Percentiles rank a stretch among this genome's conserved stretches.
Evolutionary conservation across 495 filamentous ascomycete species (phyloP).

Genomic region (Aspergillus nanangensis): DNA sequence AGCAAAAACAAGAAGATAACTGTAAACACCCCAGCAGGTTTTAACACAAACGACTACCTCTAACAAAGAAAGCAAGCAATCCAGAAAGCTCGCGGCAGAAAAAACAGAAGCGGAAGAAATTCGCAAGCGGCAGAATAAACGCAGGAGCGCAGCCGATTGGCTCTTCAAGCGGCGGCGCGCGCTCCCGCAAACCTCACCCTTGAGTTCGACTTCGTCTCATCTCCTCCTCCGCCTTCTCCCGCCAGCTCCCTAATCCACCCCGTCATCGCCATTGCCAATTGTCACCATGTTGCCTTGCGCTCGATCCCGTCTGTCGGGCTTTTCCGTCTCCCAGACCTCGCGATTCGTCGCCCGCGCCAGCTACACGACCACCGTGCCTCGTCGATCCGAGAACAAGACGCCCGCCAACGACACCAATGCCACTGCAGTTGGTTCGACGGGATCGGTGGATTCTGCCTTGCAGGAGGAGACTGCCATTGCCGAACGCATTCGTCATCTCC

Average conservation of each 20-base stretch:
- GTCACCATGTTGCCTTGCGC: conserved; percentile 54
- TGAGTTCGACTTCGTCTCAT: conserved; percentile 16
- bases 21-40: not conserved
- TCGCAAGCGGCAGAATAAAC: conserved; percentile 16
- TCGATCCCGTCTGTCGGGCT: conserved; percentile 42
- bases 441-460: conserved; percentile 37
- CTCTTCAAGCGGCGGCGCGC: conserved; percentile 11
- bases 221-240: conserved; percentile 21
- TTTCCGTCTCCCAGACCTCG: conserved; percentile 31
- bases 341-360: conserved; percentile 33
- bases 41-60: not conserved
- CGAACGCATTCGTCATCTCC: conserved; percentile 56
- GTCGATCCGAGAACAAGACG: conserved; percentile 45
- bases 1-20: conserved; percentile 16
- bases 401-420: conserved; percentile 60
- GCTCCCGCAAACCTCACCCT: conserved; percentile 22
- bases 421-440: conserved; percentile 45
- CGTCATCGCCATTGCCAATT: conserved; percentile 10
- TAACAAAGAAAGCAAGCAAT: not conserved
- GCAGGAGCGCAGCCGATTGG: conserved; percentile 20
- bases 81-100: conserved; percentile 4
- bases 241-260: conserved; percentile 13
- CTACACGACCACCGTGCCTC: conserved; percentile 46
- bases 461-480: conserved; percentile 57
- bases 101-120: conserved; percentile 11